Evolutionary conservation across 1,284 basidiomycete genomes (phyloP).

Genomic region (Cryptococcus neoformans): DNA sequence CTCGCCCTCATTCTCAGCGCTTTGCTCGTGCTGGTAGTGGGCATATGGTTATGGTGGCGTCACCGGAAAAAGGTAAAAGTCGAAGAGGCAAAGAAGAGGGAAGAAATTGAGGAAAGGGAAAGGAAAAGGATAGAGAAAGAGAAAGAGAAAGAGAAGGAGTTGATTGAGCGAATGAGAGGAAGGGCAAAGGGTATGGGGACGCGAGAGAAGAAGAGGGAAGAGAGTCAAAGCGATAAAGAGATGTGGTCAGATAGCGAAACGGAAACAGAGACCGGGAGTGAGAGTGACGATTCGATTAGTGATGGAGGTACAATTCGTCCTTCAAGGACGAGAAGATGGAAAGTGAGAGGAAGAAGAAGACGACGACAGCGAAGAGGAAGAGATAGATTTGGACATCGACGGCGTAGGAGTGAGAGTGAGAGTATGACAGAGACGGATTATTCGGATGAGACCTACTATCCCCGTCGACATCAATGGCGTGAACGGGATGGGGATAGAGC

Average conservation of each 20-base stretch:
- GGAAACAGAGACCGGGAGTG: slow-evolving; percentile 13
- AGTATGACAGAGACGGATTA: slow-evolving; percentile 40
- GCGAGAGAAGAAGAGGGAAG: slow-evolving; percentile 7
- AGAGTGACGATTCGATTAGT: slow-evolving; percentile 16
- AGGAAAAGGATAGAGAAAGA: slow-evolving; percentile 14
- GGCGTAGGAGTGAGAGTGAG: slow-evolving; percentile 23
- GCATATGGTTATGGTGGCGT: slow-evolving; percentile 20
- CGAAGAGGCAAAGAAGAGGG: slow-evolving; percentile 6
- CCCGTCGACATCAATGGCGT: not conserved
- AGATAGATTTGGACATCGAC: not conserved
- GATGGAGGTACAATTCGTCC: slow-evolving; percentile 11
- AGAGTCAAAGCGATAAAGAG: slow-evolving; percentile 10
- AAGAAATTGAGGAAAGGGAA: slow-evolving; percentile 17
- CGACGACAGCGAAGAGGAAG: slow-evolving; percentile 32
- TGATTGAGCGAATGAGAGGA: slow-evolving; percentile 1
- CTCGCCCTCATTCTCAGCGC: slow-evolving; percentile 25
- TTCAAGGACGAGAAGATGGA: slow-evolving; percentile 2
- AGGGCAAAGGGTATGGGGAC: slow-evolving; percentile 10
- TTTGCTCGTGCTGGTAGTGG: slow-evolving; percentile 13
- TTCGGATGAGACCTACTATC: slow-evolving; percentile 6
- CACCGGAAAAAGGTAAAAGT: slow-evolving; percentile 12
- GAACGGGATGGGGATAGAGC: slow-evolving; percentile 1
- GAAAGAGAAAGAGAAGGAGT: slow-evolving; percentile 10
- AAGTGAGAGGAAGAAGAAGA: slow-evolving; percentile 20
- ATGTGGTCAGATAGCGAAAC: slow-evolving; percentile 20